Evolutionary conservation across 352 stramenopile species (phyloP), one percentile per base, ranked within the genome.

Genomic region (Globisporangium spinosum): DNA sequence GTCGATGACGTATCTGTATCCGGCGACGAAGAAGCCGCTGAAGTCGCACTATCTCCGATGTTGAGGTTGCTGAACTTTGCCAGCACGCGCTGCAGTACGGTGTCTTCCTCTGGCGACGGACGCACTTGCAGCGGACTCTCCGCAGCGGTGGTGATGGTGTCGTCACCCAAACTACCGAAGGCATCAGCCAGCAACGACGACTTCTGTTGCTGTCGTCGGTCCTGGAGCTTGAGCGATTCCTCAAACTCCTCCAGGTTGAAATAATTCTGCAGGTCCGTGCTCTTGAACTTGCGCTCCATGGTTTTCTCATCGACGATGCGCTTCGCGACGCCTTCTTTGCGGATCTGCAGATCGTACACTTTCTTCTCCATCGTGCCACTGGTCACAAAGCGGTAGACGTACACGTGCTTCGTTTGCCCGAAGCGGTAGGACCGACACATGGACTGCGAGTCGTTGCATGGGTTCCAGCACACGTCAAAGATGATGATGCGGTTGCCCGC

Each of bases 401-500:
- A 98, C 17, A 98, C 93, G 9, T 85, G 80, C 65, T 97, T 98
- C 0, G 77, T 88, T 68, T 98, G 94, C 0, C 93, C 93, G 72
- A 97, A 97, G 9, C 93, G 90, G 61, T 98, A 98, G 15, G 83
- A 97, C 23, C 93, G 87, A 70, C 91, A 97, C 91, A 98, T 98
- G 3, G 90, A 96, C 76, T 98, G 87, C 0, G 90, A 89, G 58
- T 97, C 91, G 25, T 96, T 93, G 72, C 89, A 96, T 23, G 91
- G 91, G 54, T 97, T 97, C 91, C 91, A 97, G 58, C 90, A 97
- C 2, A 96, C 89, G 58, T 97, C 91, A 57, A 97, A 97, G 25
- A 97, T 95, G 29, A 97, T 84, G 53, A 97, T 91, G 47, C 91
- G 87, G 61, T 96, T 97, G 38, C 89, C 91, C 2, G 84, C 89